Evolutionary conservation across 352 stramenopile genomes (phyloP).

Genomic region (Thalassiosira hispida): DNA sequence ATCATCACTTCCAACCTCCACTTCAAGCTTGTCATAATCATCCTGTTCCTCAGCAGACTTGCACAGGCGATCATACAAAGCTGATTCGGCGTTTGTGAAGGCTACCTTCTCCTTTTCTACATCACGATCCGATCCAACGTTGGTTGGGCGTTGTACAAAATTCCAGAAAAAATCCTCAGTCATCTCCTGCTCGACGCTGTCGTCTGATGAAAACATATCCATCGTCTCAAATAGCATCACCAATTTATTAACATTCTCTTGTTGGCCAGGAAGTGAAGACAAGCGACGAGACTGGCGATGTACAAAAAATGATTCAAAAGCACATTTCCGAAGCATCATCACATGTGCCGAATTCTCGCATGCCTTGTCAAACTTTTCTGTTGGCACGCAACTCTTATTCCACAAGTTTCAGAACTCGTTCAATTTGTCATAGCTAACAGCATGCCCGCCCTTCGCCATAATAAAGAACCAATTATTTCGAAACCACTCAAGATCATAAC

Average conservation of each 20-base stretch:
- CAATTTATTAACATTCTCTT: not conserved
- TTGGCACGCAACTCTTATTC: constrained; percentile 8
- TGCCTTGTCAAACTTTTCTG: not conserved
- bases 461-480: constrained; percentile 26
- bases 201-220: not conserved
- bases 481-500: constrained; percentile 8
- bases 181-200: not conserved
- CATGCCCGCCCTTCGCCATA: constrained; percentile 8
- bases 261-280: not conserved
- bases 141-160: not conserved
- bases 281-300: not conserved
- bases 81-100: not conserved
- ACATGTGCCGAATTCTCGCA: not conserved
- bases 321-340: not conserved
- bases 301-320: constrained; percentile 4
- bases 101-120: not conserved
- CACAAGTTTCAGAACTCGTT: constrained; percentile 34
- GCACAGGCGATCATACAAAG: not conserved
- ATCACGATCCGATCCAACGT: not conserved
- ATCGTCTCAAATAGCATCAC: not conserved
- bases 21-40: constrained; percentile 1
- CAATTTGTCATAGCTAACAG: constrained; percentile 18
- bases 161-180: constrained; percentile 18
- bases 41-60: not conserved
- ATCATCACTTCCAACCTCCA: not conserved